Evolutionary conservation across 2,329 filamentous ascomycete genomes (phyloP).

Genomic region (Clonostachys solani): DNA sequence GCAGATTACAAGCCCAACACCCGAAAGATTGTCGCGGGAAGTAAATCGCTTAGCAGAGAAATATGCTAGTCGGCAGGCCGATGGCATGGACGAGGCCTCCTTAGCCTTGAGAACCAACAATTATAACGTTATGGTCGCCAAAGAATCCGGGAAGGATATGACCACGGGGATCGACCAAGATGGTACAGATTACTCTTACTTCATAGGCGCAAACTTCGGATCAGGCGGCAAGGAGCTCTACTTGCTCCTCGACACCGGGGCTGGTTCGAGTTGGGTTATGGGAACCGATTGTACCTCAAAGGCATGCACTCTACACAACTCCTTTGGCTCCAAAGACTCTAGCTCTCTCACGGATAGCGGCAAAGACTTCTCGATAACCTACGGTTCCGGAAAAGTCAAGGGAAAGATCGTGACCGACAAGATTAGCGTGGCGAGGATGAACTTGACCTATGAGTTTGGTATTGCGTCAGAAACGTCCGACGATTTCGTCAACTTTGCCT

Average conservation of each 20-base stretch:
- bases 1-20: conserved; percentile 23
- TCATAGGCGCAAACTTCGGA: conserved; percentile 52
- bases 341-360: conserved; percentile 50
- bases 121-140: conserved; percentile 42
- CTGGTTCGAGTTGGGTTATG: conserved; percentile 81
- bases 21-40: conserved; percentile 29
- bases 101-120: conserved; percentile 34
- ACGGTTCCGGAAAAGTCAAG: conserved; percentile 72
- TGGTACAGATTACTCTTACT: conserved; percentile 63
- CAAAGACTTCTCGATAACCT: conserved; percentile 61
- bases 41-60: conserved; percentile 32
- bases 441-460: conserved; percentile 64
- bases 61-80: conserved; percentile 17
- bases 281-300: conserved; percentile 60
- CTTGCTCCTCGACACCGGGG: conserved; percentile 64
- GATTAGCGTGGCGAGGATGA: conserved; percentile 62
- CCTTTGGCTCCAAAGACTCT: conserved; percentile 64
- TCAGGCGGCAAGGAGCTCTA: conserved; percentile 49
- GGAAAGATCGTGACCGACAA: conserved; percentile 65
- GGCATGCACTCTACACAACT: conserved; percentile 66
- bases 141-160: conserved; percentile 36
- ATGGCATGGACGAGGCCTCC: conserved; percentile 4
- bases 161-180: conserved; percentile 58
- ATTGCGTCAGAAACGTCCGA: conserved; percentile 66
- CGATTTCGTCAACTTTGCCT: conserved; percentile 74